Percentiles rank a stretch among this genome's conserved stretches.
phyloP scores from a whole-genome alignment of 306 rosid species.

The Fagus sylvatica region DNA sequence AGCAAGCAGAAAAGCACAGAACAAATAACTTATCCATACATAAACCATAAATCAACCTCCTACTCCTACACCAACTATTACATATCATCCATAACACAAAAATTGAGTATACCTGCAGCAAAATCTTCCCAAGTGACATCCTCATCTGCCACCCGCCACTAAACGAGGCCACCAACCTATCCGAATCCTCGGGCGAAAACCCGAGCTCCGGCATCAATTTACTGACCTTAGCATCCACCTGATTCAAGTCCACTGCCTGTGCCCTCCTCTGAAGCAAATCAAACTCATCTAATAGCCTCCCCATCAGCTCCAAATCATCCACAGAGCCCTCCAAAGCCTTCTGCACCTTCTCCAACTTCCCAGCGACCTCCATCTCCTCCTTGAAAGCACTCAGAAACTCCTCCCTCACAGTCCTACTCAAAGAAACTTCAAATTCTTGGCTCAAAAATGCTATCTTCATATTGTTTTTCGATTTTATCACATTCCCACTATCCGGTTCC shows the following conservation, averaged over 20 bases:
- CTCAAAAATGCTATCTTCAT: constrained; percentile 90
- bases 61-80: neutral
- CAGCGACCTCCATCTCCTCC: constrained; percentile 85
- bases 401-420: constrained; percentile 84
- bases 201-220: constrained; percentile 93
- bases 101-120: constrained; percentile 69
- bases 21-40: neutral
- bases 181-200: constrained; percentile 75
- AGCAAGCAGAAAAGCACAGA: neutral
- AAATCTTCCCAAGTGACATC: constrained; percentile 96
- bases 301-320: constrained; percentile 88
- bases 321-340: constrained; percentile 82
- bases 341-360: constrained; percentile 81
- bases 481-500: constrained; percentile 84
- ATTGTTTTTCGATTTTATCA: constrained; percentile 65
- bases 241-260: constrained; percentile 65
- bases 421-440: constrained; percentile 88
- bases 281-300: constrained; percentile 91
- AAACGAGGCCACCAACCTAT: constrained; percentile 90
- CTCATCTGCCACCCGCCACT: constrained; percentile 99
- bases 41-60: constrained; percentile 5
- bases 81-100: neutral
- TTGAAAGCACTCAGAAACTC: constrained; percentile 86
- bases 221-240: constrained; percentile 76
- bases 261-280: constrained; percentile 85